phyloP scores from a whole-genome alignment of 2,329 filamentous ascomycete genomes.

The Arthroderma uncinatum region DNA sequence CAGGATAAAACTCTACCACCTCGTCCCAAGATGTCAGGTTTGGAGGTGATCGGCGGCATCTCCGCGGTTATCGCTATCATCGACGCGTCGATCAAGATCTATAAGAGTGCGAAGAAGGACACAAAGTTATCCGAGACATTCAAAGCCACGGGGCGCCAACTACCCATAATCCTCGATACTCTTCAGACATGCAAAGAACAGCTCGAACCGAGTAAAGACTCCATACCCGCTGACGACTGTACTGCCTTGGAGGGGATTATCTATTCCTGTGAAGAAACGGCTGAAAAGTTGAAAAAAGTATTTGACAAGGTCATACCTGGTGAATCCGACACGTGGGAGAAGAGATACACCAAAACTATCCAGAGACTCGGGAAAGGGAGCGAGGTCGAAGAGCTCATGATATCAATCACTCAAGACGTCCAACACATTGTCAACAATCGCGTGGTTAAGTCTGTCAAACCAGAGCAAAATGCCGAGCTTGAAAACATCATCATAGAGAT shows the following conservation, averaged over 20 bases:
- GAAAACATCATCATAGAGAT: not conserved
- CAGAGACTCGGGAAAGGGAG: not conserved
- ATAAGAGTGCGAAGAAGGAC: not conserved
- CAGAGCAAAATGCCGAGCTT: not conserved
- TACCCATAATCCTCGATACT: not conserved
- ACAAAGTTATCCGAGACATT: not conserved
- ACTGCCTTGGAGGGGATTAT: not conserved
- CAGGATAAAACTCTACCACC: no score
- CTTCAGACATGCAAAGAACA: not conserved
- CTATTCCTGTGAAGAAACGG: not conserved
- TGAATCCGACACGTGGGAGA: not conserved
- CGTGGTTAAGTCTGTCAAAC: not conserved
- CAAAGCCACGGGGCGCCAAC: not conserved
- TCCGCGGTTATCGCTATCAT: not conserved
- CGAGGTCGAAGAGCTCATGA: not conserved
- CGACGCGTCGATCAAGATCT: not conserved
- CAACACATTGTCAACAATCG: not conserved
- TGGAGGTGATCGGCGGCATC: not conserved
- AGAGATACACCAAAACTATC: not conserved
- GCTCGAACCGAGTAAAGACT: not conserved
- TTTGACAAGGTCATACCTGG: not conserved
- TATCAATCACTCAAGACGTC: not conserved
- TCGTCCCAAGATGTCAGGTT: no score
- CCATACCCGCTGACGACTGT: not conserved
- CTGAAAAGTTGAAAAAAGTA: not conserved